A percentile compares a stretch with the other conserved stretches of the same genome.
Evolutionary conservation across 2,329 filamentous ascomycete genomes (phyloP).

Genomic region (Metarhizium rileyi): DNA sequence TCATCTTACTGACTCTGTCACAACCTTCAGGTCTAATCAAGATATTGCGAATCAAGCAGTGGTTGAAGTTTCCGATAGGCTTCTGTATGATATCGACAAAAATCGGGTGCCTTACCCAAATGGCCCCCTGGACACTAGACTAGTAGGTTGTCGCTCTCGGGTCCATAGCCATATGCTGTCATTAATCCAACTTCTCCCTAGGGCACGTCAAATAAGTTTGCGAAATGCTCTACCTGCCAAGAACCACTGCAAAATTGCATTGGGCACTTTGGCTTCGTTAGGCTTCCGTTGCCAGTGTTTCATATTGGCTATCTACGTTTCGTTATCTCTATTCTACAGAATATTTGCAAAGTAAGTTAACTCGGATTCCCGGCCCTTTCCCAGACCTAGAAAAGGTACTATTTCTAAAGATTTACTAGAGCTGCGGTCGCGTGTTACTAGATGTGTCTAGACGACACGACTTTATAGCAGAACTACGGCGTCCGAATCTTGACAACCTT

Average conservation of each 20-base stretch:
- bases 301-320: conserved; percentile 94
- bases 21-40: conserved; percentile 36
- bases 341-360: conserved; percentile 80
- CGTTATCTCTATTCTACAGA: conserved; percentile 81
- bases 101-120: conserved; percentile 66
- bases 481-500: conserved; percentile 76
- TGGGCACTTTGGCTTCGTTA: conserved; percentile 90
- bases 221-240: conserved; percentile 65
- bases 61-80: conserved; percentile 81
- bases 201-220: conserved; percentile 54
- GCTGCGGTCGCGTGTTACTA: conserved; percentile 51
- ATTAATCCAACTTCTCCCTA: conserved; percentile 12
- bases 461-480: conserved; percentile 69
- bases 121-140: conserved; percentile 77
- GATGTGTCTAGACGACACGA: conserved; percentile 66
- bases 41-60: conserved; percentile 84
- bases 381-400: background rate
- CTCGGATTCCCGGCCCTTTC: too few relatives aligned
- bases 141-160: conserved; percentile 35
- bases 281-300: conserved; percentile 84
- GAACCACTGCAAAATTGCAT: conserved; percentile 66
- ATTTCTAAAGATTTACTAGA: background rate
- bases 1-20: background rate
- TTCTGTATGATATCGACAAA: conserved; percentile 82
- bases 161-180: background rate